Conservation (phyloP, 768 basidiomycete genomes). For the Leccinum incarnatum region DNA sequence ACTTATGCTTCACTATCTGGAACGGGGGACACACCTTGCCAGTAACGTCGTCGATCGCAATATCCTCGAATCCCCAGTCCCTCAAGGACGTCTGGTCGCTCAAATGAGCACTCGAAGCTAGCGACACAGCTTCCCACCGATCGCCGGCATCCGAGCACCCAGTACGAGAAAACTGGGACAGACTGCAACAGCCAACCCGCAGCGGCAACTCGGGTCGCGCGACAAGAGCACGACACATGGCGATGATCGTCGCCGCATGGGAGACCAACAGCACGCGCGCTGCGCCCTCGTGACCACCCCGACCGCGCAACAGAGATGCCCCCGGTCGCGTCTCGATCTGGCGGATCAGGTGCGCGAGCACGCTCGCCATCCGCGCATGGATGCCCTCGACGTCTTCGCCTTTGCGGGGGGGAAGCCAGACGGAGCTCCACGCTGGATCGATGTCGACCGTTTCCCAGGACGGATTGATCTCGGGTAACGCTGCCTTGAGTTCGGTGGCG, state of each 20-base stretch:
- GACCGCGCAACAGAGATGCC: neutral
- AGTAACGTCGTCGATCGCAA: constrained; percentile 44
- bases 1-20: neutral
- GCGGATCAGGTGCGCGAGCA: constrained; percentile 50
- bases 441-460: constrained; percentile 59
- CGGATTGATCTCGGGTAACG: constrained; percentile 61
- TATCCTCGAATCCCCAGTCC: constrained; percentile 83
- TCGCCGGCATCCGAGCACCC: constrained; percentile 24
- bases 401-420: constrained; percentile 68
- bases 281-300: constrained; percentile 36
- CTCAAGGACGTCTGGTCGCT: constrained; percentile 56
- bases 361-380: constrained; percentile 56
- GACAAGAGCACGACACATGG: constrained; percentile 57
- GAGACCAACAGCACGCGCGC: constrained; percentile 56
- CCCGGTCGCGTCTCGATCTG: constrained; percentile 47
- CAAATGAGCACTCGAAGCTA: constrained; percentile 56
- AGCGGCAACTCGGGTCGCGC: constrained; percentile 52
- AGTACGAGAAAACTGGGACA: constrained; percentile 51
- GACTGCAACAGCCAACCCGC: constrained; percentile 72
- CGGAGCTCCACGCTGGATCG: constrained; percentile 58
- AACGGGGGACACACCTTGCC: constrained; percentile 49
- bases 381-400: constrained; percentile 67
- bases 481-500: constrained; percentile 49
- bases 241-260: constrained; percentile 75
- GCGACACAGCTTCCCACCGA: constrained; percentile 39